These are phyloP conservation scores for Russula emetica DNA, from an alignment of 768 basidiomycete genomes.

Conservation along the genomic window DNA sequence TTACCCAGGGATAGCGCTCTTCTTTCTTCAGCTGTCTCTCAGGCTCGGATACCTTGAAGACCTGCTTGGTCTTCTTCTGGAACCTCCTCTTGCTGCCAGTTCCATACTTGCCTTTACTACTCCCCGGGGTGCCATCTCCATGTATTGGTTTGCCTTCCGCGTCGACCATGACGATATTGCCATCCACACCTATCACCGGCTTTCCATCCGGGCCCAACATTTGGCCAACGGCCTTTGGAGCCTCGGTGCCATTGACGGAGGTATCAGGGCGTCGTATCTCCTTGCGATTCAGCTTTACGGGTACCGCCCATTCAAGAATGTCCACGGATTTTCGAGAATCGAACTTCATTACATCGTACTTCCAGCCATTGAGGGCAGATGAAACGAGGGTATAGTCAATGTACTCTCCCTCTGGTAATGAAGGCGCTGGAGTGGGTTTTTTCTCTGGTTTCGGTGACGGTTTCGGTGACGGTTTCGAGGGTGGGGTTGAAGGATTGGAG, in stretches of 20 bases:
- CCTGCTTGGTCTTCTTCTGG: conserved; percentile 81
- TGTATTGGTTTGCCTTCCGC: conserved; percentile 71
- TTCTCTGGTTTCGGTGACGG: conserved; percentile 21
- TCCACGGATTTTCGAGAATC: conserved; percentile 71
- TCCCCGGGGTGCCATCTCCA: conserved; percentile 36
- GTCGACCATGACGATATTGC: conserved; percentile 77
- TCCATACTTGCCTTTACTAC: conserved; percentile 40
- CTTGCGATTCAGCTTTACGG: conserved; percentile 86
- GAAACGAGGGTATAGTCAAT: conserved; percentile 78
- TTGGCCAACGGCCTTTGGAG: conserved; percentile 53
- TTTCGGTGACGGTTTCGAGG: conserved; percentile 21
- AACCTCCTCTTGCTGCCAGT: conserved; percentile 56
- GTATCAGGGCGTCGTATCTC: conserved; percentile 55
- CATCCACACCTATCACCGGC: conserved; percentile 73
- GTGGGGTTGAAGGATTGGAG: conserved; percentile 21
- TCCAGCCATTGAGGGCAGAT: conserved; percentile 79
- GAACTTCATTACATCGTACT: conserved; percentile 91
- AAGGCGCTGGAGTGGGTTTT: conserved; percentile 14
- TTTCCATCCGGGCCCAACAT: conserved; percentile 84
- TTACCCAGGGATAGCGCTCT: conserved; percentile 88
- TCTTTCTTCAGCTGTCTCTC: conserved; percentile 74
- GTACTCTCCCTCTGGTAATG: conserved; percentile 61
- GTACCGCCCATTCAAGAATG: conserved; percentile 60
- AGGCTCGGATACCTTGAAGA: conserved; percentile 77
- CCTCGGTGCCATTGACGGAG: conserved; percentile 34